Evolutionary conservation across 352 stramenopile species (phyloP), one percentile per base, ranked within the genome.

Genomic region (Phytophthora pistaciae): DNA sequence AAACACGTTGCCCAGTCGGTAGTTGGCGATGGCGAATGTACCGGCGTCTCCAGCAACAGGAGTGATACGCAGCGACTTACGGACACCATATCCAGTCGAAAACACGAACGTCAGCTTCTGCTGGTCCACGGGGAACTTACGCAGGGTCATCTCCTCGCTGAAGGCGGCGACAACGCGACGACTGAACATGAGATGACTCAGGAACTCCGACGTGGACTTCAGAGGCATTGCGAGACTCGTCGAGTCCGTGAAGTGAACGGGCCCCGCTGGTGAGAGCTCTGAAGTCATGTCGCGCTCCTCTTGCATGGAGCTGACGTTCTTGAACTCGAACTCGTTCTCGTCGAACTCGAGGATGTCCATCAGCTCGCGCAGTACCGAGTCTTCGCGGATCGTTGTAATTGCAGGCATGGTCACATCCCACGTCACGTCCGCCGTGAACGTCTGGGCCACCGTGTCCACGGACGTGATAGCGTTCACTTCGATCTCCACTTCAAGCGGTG

Each of bases 71-170:
- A 91, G 68, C 4, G 64, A 74, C 3, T 79, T 67, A 9, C 72
- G 66, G 21, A 87, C 69, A 3, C 79, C 81, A 5, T 53, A 38
- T 1, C 65, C 58, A 31, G 82, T 80, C 1, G 80, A 77, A 38
- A 90, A 87, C 3, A 69, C 61, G 42, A 90, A 87, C 5, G 71
- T 83, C 33, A 91, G 58, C 56, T 87, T 88, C 60, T 91, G 83
- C 33, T 87, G 79, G 56, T 91, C 83, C 31, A 88, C 85, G 8
- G 83, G 83, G 54, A 91, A 91, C 42, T 64, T 80, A 40, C 82
- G 79, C 10, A 89, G 56, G 5, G 75, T 72, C 82, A 91, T 89
- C 42, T 91, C 79, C 36, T 88, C 83, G 3, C 56, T 87, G 59
- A 91, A 91, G 6, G 72, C 64, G 3, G 79, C 83, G 48, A 77